Evolutionary conservation across 768 basidiomycete species (phyloP).

Genomic region (Tricholoma sp.): DNA sequence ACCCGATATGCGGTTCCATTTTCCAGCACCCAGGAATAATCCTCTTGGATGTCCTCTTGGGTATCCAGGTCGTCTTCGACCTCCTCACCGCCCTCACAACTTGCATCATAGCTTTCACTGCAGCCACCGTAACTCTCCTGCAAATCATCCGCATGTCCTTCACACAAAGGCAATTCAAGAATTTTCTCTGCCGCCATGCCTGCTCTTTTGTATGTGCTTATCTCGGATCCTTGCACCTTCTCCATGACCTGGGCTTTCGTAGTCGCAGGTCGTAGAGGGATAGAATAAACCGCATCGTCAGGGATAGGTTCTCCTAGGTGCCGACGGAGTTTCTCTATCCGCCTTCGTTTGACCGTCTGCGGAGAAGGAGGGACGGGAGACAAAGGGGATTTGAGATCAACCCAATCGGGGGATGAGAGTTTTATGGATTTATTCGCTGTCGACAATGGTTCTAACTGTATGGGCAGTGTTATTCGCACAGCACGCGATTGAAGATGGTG

Average conservation of each 20-base stretch:
- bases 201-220: conserved; percentile 3
- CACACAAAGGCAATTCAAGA: conserved; percentile 7
- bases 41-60: conserved; percentile 7
- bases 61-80: conserved; percentile 1
- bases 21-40: conserved; percentile 8
- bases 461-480: neutral
- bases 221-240: neutral
- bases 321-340: conserved; percentile 27
- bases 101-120: neutral
- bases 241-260: neutral
- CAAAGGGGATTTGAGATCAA: conserved; percentile 6
- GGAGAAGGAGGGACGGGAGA: conserved; percentile 21
- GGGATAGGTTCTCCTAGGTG: conserved; percentile 27
- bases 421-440: neutral
- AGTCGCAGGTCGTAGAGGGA: neutral
- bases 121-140: neutral
- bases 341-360: conserved; percentile 20
- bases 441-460: neutral
- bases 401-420: neutral
- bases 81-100: conserved; percentile 9
- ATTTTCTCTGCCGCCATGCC: conserved; percentile 10
- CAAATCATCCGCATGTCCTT: conserved; percentile 9
- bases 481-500: neutral
- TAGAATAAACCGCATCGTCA: conserved; percentile 6
- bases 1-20: conserved; percentile 8